Percentiles rank a stretch among this genome's conserved stretches.
Conservation (phyloP, 139 green algal species). For the Auxenochlorella pyrenoidosa region DNA sequence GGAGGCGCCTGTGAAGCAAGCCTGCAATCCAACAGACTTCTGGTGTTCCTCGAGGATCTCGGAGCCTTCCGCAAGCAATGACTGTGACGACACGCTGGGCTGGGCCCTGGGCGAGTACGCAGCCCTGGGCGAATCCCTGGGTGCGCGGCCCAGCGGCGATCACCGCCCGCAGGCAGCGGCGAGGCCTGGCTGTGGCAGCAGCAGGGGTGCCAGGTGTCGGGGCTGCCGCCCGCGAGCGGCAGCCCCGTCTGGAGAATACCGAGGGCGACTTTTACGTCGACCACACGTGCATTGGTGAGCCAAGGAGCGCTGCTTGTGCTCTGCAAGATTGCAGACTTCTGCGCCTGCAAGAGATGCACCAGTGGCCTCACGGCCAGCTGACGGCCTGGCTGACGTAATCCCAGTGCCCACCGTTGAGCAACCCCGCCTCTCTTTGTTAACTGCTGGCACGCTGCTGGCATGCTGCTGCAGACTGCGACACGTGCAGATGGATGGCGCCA, state of each 20-base stretch:
- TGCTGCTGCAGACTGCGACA: slow-evolving; percentile 73
- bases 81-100: too few species aligned
- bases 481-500: slow-evolving; percentile 85
- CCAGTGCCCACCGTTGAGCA: background rate
- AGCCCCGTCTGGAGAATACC: background rate
- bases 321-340: background rate
- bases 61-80: too few species aligned
- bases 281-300: slow-evolving; percentile 19
- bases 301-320: too few species aligned
- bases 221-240: background rate
- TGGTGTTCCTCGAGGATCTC: too few species aligned
- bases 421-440: background rate
- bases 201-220: background rate
- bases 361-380: background rate
- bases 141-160: too few species aligned
- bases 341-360: background rate
- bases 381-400: background rate
- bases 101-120: too few species aligned
- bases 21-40: too few species aligned
- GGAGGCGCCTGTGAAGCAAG: too few species aligned
- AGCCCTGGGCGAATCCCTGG: too few species aligned
- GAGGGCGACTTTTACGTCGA: slow-evolving; percentile 9
- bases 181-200: too few species aligned
- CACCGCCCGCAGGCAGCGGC: too few species aligned
- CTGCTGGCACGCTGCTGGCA: background rate